These are phyloP conservation scores for Lasiodiplodia citricola DNA, from an alignment of 2,329 filamentous ascomycete species.

Conservation along the genomic window DNA sequence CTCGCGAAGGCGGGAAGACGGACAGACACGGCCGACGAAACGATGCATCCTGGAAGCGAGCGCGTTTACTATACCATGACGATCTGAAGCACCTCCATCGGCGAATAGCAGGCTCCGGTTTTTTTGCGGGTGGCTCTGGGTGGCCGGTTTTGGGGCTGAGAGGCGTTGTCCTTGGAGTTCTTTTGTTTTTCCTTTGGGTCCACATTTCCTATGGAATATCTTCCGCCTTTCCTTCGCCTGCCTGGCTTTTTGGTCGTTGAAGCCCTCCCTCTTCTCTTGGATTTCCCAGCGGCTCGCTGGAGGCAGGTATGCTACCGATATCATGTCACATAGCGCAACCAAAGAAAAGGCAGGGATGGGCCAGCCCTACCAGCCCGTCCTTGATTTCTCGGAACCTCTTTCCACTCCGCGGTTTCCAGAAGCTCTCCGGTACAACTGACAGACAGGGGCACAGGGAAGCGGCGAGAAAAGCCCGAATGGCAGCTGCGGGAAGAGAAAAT, in stretches of 20 bases:
- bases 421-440: constrained; percentile 3
- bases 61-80: constrained; percentile 21
- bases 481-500: background rate
- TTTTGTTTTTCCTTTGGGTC: constrained; percentile 1
- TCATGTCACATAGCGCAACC: constrained; percentile 16
- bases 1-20: background rate
- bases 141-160: constrained; percentile 13
- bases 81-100: background rate
- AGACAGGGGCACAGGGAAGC: background rate
- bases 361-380: constrained; percentile 1
- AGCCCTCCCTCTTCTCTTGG: background rate
- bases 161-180: constrained; percentile 17
- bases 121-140: background rate
- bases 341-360: constrained; percentile 13
- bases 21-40: constrained; percentile 17
- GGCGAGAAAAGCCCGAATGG: constrained; percentile 16
- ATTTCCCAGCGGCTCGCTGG: background rate
- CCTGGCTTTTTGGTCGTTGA: background rate
- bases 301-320: constrained; percentile 16
- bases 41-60: constrained; percentile 15
- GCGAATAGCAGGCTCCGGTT: constrained; percentile 7
- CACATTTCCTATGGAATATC: background rate
- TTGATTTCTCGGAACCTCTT: background rate
- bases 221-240: background rate
- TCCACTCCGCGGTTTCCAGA: background rate